Base-by-base conservation (phyloP, 2,329 filamentous ascomycete genomes). In the Phyllosticta ampelicida region DNA sequence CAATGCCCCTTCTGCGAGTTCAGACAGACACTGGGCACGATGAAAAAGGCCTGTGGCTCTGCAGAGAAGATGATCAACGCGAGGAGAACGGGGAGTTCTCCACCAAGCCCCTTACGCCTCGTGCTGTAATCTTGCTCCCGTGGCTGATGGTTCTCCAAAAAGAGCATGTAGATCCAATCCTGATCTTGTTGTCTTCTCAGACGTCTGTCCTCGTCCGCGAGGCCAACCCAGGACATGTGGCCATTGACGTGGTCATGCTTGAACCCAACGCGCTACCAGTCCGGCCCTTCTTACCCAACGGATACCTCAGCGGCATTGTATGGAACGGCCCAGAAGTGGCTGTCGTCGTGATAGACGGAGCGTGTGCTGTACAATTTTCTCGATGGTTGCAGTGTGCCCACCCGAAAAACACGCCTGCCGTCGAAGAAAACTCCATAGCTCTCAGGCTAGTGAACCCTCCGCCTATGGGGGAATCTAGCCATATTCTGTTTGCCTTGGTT, bases 1-100 rank as follows among this genome's bases (percentile, higher is more conserved):
- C 68, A 71, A 10, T 1, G 16, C 2, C 65, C 63, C 6, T 54
- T 19, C 0, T 1, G 20, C 36, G 36, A 44, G n/a, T 44, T n/a
- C 30, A 70, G 66, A 53, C 67, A 63, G 3, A 8, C 16, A 0
- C 64, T 65, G 0, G 71, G 36, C 1, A 54, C 51, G 5, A 16
- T 28, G 5, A 3, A 50, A 6, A 71, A 55, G 1, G 54, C 20
- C 1, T 59, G 20, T 3, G 23, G 49, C 1, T 26, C 11, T 19
- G 65, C 65, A 0, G 70, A 65, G 16, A 71, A 63, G 0, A 68
- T 68, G 1, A 69, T 48, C 1, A 73, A 58, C 1, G 64, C 68
- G 0, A 72, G 61, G 48, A 73, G 65, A 8, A 73, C 66, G 0
- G 68, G 61, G 1, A 73, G 55, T 1, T 73, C 69, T 5, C 70